phyloP scores from a whole-genome alignment of 2,329 filamentous ascomycete genomes.

The Sclerotinia minor region DNA sequence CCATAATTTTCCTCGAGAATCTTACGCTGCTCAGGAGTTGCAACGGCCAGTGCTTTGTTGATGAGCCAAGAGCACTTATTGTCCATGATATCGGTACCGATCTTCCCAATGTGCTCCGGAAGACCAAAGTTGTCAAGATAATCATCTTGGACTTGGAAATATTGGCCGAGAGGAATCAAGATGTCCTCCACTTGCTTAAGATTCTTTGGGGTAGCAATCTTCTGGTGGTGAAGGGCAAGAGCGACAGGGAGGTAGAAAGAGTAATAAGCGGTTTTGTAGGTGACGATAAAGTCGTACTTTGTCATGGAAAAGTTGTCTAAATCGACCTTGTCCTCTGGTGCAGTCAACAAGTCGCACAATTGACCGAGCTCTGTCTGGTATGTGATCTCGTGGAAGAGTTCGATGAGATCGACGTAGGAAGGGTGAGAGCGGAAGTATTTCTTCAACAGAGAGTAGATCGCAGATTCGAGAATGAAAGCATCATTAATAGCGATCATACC shows the following conservation, averaged over 20 bases:
- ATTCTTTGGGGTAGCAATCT: slow-evolving; percentile 83
- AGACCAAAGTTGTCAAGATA: slow-evolving; percentile 98
- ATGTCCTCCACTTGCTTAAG: slow-evolving; percentile 87
- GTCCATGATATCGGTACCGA: slow-evolving; percentile 97
- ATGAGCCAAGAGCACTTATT: slow-evolving; percentile 99
- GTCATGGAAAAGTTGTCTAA: slow-evolving; percentile 92
- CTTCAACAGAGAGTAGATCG: slow-evolving; percentile 89
- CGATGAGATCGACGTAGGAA: slow-evolving; percentile 84
- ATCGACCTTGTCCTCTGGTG: slow-evolving; percentile 89
- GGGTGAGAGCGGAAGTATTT: slow-evolving; percentile 89
- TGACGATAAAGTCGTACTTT: slow-evolving; percentile 97
- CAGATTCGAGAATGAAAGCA: slow-evolving; percentile 88
- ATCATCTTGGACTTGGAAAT: slow-evolving; percentile 99
- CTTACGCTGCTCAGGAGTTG: slow-evolving; percentile 80
- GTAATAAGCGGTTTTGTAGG: slow-evolving; percentile 99
- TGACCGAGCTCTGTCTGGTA: slow-evolving; percentile 96
- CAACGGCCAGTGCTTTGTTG: slow-evolving; percentile 85
- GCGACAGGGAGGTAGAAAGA: slow-evolving; percentile 98
- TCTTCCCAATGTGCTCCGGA: slow-evolving; percentile 92
- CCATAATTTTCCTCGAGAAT: slow-evolving; percentile 92
- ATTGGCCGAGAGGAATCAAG: slow-evolving; percentile 94
- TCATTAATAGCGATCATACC: slow-evolving; percentile 99
- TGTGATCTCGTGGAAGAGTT: slow-evolving; percentile 93
- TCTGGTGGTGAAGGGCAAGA: slow-evolving; percentile 81
- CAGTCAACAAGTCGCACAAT: slow-evolving; percentile 90